Percentiles rank a stretch among this genome's conserved stretches.
phyloP scores from a whole-genome alignment of 78 protist genomes.

The Dictyostelium intermedium region DNA sequence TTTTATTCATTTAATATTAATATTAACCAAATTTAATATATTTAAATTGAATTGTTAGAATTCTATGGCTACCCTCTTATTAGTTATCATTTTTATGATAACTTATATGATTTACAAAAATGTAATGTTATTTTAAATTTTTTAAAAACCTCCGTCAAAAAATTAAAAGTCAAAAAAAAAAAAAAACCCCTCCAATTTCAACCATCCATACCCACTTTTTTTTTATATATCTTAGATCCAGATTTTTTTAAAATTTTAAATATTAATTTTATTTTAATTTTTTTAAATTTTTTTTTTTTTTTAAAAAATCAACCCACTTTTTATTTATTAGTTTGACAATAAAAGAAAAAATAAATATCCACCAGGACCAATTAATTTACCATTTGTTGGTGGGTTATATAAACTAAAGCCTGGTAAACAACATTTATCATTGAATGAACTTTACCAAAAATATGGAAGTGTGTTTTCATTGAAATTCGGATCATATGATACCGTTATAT shows the following conservation, averaged over 20 bases:
- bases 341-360: conserved; percentile 13
- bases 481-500: conserved; percentile 6
- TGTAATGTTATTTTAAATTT: not conserved
- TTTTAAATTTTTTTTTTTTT: no score
- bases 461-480: conserved; percentile 35
- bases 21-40: not conserved
- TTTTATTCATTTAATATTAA: no score
- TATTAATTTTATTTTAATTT: no score
- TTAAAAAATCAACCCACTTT: not conserved
- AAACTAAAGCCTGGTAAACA: not conserved
- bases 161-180: not conserved
- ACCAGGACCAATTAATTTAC: conserved; percentile 49
- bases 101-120: not conserved
- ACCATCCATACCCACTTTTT: not conserved
- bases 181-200: not conserved
- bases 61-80: not conserved
- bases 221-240: not conserved
- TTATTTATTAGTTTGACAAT: not conserved
- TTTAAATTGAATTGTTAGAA: not conserved
- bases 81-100: not conserved
- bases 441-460: conserved; percentile 38
- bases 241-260: no score
- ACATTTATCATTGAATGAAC: not conserved
- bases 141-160: not conserved
- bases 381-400: conserved; percentile 43